Evolutionary conservation across 2,329 filamentous ascomycete species (phyloP), one percentile per base, ranked within the genome.

Genomic region (Basipetospora sp.): DNA sequence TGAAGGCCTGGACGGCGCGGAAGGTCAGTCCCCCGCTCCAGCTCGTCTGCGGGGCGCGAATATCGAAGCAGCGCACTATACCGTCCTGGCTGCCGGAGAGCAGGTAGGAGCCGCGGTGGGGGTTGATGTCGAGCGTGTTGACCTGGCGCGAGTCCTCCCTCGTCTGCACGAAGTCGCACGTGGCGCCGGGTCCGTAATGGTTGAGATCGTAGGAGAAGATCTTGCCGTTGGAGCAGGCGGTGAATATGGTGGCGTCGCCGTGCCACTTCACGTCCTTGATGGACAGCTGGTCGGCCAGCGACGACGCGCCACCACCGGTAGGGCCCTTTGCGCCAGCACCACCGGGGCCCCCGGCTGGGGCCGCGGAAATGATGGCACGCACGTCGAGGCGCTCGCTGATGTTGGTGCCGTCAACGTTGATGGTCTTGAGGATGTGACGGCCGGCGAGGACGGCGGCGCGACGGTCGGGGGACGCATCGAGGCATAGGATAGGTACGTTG

Each of bases 11-110:
- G 49, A 67, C 44, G 45, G 62, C 54, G 13, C 63, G 59, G 46
- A 69, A 74, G 0, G 65, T 71, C 17, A 62, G 44, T n/a, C 57
- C 58, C 8, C 67, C 65, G 2, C 59, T 38, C 31, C 41, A 63
- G 10, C 68, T 61, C 11, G 60, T 64, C n/a, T 62, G 54, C 2
- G 69, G 63, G 3, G 56, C 54, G 33, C 65, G 64, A 14, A 73
- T 63, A 47, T 79, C 74, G 42, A 77, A 77, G 44, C 69, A 67
- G 31, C 73, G 71, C 20, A 76, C 69, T 9, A 71, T 64, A 31
- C 74, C 73, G 52, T 79, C 74, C 50, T 77, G 73, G 38, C 74
- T 74, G 5, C 74, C 74, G 0, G 74, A 75, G 3, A 78, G 57
- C 9, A 79, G 53, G 55, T 64, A 73, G 6, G 65, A 68, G 36